Percentiles rank a stretch among this genome's conserved stretches.
Conservation (phyloP, 2,329 filamentous ascomycete species). For the Alternaria postmessia region DNA sequence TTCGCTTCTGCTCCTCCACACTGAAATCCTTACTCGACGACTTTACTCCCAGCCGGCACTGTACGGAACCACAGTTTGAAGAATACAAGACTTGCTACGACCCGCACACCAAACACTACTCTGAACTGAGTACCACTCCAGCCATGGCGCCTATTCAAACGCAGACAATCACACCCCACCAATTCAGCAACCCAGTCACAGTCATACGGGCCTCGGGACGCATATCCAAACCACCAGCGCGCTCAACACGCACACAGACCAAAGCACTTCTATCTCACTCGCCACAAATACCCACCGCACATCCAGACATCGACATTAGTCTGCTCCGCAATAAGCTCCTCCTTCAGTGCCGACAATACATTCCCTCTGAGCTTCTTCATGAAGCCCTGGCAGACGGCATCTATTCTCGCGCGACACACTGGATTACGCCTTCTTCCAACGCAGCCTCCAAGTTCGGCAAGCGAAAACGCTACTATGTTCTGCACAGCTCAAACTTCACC, state of each 20-base stretch:
- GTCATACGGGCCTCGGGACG: conserved; percentile 30
- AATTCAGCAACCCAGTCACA: conserved; percentile 30
- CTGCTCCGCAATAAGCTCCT: conserved; percentile 39
- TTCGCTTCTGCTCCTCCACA: conserved; percentile 4
- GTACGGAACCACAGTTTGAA: conserved; percentile 1
- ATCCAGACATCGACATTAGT: conserved; percentile 37
- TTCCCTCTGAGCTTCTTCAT: conserved; percentile 25
- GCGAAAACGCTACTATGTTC: conserved; percentile 35
- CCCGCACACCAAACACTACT: background rate
- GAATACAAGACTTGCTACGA: background rate
- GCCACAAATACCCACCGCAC: conserved; percentile 32
- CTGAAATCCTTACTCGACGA: background rate
- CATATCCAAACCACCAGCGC: conserved; percentile 27
- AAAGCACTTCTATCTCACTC: conserved; percentile 32
- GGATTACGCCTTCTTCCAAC: conserved; percentile 33
- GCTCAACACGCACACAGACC: conserved; percentile 29
- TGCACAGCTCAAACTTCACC: conserved; percentile 29
- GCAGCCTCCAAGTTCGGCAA: conserved; percentile 27
- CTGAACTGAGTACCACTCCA: background rate
- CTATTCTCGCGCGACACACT: conserved; percentile 32
- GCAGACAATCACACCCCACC: conserved; percentile 34
- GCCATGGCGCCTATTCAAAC: conserved; percentile 37
- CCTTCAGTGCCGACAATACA: conserved; percentile 33
- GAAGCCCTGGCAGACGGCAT: conserved; percentile 35
- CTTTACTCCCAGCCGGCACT: background rate